Percentiles rank a stretch among this genome's conserved stretches.
These are phyloP conservation scores for Rickenella mellea DNA, from an alignment of 768 basidiomycete genomes.

Conservation along the genomic window DNA sequence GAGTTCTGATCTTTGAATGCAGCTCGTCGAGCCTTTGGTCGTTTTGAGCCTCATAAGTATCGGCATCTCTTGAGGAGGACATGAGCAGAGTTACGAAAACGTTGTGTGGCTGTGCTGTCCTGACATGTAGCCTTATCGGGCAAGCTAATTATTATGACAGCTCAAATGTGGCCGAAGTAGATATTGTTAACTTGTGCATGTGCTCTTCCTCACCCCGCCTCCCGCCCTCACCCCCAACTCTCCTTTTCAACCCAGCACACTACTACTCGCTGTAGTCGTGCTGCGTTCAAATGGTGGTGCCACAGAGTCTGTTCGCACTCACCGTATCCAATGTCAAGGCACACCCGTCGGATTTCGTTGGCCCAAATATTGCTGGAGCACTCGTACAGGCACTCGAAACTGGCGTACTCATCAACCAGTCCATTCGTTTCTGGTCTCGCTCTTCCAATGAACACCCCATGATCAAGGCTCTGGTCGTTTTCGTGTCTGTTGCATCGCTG, in stretches of 20 bases:
- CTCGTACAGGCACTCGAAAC: slow-evolving; percentile 15
- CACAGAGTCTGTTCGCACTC: no score
- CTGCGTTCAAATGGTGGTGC: no score
- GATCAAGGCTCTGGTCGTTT: slow-evolving; percentile 13
- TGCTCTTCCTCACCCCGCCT: no score
- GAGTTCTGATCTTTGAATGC: slow-evolving; percentile 73
- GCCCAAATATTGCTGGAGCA: slow-evolving; percentile 10
- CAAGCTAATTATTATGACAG: no score
- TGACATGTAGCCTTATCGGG: no score
- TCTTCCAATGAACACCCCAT: slow-evolving; percentile 8
- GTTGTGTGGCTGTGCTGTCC: no score
- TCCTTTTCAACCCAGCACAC: no score
- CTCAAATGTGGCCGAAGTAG: no score
- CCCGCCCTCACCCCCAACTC: no score
- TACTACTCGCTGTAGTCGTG: no score
- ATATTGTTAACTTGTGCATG: no score
- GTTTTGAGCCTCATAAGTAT: slow-evolving; percentile 79
- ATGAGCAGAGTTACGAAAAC: slow-evolving; percentile 13
- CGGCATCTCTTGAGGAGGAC: slow-evolving; percentile 40
- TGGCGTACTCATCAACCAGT: slow-evolving; percentile 15
- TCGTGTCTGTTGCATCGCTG: slow-evolving; percentile 14
- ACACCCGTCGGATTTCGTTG: slow-evolving; percentile 15
- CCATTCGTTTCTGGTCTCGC: slow-evolving; percentile 14
- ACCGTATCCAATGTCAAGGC: no score
- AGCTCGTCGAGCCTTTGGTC: slow-evolving; percentile 77